phyloP scores from a whole-genome alignment of 768 basidiomycete species.

The Boletus huronensis region DNA sequence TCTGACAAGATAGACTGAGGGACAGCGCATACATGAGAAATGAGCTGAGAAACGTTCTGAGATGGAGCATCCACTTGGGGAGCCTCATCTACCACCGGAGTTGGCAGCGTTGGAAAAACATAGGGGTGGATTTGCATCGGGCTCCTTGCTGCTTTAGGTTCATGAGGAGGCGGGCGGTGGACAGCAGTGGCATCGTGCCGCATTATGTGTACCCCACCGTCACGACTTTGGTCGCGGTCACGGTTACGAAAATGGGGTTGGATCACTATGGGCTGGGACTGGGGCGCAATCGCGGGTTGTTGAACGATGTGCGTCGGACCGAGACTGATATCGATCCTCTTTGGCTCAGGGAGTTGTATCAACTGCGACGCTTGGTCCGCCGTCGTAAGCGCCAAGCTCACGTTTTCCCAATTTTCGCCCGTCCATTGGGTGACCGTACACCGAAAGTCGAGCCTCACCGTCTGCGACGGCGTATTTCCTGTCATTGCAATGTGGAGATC shows the following conservation, averaged over 20 bases:
- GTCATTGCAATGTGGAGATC: conserved; percentile 14
- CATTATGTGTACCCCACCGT: too few relatives aligned
- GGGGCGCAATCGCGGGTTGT: background rate
- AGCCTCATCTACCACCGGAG: background rate
- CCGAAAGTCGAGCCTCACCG: conserved; percentile 25
- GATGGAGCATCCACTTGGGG: background rate
- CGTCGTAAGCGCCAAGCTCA: conserved; percentile 26
- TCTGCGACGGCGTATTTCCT: conserved; percentile 12
- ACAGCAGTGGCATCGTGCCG: too few relatives aligned
- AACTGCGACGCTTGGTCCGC: conserved; percentile 16
- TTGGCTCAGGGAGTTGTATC: conserved; percentile 22
- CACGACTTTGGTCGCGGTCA: too few relatives aligned
- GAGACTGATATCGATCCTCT: conserved; percentile 16
- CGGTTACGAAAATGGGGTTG: too few relatives aligned
- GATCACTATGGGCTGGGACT: background rate
- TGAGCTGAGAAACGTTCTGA: conserved; percentile 9
- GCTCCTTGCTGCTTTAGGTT: too few relatives aligned
- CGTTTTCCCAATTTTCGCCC: conserved; percentile 31
- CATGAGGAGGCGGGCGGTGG: background rate
- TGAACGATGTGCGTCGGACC: background rate
- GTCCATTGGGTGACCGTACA: conserved; percentile 29
- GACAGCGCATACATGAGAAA: conserved; percentile 6
- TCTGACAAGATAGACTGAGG: background rate
- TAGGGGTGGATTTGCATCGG: too few relatives aligned
- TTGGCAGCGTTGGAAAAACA: background rate